phyloP scores from a whole-genome alignment of 495 filamentous ascomycete genomes.

The Chlorociboria aeruginascens region DNA sequence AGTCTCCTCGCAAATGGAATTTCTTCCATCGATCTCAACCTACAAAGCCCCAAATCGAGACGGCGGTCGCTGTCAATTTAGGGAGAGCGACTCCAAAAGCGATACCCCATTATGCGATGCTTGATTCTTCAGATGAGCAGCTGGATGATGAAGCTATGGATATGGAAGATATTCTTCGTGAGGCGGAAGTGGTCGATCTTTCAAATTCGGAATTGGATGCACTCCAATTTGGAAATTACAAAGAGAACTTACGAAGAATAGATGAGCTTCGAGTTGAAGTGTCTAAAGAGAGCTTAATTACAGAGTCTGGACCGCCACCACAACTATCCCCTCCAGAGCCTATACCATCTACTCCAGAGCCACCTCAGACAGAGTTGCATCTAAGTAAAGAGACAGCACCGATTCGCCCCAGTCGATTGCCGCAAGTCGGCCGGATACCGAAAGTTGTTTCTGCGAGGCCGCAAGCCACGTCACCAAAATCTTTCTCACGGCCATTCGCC shows the following conservation, averaged over 20 bases:
- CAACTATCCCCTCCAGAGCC: conserved; percentile 2
- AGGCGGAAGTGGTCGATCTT: conserved; percentile 29
- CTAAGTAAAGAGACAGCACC: conserved; percentile 14
- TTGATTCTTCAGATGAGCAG: conserved; percentile 57
- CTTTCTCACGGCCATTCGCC: conserved; percentile 75
- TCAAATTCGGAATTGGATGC: conserved; percentile 17
- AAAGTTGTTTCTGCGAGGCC: conserved; percentile 68
- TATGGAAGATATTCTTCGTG: conserved; percentile 54
- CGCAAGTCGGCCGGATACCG: conserved; percentile 84
- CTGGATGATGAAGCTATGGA: conserved; percentile 46
- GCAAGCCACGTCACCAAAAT: conserved; percentile 59
- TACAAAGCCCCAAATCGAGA: conserved; percentile 24
- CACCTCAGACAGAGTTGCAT: conserved; percentile 11
- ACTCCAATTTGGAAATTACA: conserved; percentile 16
- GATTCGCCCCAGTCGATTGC: conserved; percentile 33
- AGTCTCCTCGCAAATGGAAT: conserved; percentile 64
- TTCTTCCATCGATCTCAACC: conserved; percentile 62
- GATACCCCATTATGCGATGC: conserved; percentile 69
- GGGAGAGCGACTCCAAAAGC: conserved; percentile 25
- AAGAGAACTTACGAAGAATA: conserved; percentile 9
- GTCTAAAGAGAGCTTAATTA: not conserved
- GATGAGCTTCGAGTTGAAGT: conserved; percentile 2
- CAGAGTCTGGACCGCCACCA: not conserved
- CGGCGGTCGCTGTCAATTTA: conserved; percentile 30
- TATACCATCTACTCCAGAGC: conserved; percentile 4